Conservation (phyloP, 2,329 filamentous ascomycete genomes). For the Sporothrix inflata region DNA sequence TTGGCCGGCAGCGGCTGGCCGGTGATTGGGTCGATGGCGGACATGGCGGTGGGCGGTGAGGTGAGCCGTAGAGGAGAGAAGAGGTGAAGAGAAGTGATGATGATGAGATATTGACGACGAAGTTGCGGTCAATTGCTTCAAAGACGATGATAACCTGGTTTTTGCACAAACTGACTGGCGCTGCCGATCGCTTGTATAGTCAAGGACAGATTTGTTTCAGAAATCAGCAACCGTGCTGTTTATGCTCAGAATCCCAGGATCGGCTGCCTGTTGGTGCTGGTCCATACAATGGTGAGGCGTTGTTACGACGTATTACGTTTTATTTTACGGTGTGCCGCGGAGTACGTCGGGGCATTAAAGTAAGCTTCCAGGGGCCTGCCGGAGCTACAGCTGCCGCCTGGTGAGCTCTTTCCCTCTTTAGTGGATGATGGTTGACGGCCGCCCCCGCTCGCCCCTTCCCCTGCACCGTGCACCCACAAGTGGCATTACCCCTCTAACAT, state of each 20-base stretch:
- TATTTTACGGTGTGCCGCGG: background rate
- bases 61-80: background rate
- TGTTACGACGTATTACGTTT: background rate
- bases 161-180: background rate
- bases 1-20: constrained; percentile 68
- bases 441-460: constrained; percentile 3
- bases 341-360: background rate
- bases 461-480: background rate
- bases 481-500: constrained; percentile 26
- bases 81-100: background rate
- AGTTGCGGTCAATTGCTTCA: background rate
- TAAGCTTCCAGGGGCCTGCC: constrained; percentile 1
- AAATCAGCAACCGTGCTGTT: background rate
- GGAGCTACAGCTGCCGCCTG: constrained; percentile 12
- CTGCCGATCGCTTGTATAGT: background rate
- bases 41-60: constrained; percentile 50
- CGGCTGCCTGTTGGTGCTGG: background rate
- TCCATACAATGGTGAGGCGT: background rate
- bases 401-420: constrained; percentile 5
- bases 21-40: constrained; percentile 71
- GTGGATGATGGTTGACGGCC: background rate
- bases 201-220: background rate
- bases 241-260: background rate
- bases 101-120: background rate
- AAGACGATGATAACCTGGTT: background rate